Conservation (phyloP, 257 asterid species). For the Nicotiana attenuata region DNA sequence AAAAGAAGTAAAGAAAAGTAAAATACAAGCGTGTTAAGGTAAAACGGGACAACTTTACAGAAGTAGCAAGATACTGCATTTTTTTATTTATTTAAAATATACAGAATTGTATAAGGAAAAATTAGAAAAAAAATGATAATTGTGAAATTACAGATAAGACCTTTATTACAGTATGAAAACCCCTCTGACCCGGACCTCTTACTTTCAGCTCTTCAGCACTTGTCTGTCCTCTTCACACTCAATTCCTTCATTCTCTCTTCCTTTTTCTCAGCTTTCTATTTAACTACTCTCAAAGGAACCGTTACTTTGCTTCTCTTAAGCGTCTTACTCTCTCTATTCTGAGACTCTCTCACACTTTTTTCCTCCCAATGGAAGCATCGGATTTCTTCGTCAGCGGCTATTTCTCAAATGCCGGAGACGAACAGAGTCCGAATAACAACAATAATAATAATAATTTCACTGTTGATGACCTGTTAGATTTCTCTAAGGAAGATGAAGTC, state of each 20-base stretch:
- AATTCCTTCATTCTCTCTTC: conserved; percentile 19
- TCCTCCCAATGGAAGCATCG: conserved; percentile 30
- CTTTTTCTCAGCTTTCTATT: conserved; percentile 14
- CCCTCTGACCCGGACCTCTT: conserved; percentile 35
- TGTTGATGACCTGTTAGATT: conserved; percentile 84
- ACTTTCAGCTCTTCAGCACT: conserved; percentile 41
- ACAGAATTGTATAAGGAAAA: not conserved
- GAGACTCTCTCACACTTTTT: not conserved
- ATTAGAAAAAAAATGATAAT: too few relatives aligned
- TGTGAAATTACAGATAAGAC: conserved; percentile 9
- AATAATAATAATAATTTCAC: conserved; percentile 27
- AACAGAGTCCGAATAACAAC: not conserved
- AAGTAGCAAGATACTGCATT: conserved; percentile 8
- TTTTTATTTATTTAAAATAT: not conserved
- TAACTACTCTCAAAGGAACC: conserved; percentile 15
- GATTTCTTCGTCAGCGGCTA: conserved; percentile 27
- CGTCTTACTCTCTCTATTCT: not conserved
- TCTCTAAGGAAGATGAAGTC: conserved; percentile 81
- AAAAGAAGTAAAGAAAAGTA: not conserved
- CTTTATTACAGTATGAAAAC: conserved; percentile 58
- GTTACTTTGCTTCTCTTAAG: conserved; percentile 25
- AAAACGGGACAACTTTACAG: conserved; percentile 9
- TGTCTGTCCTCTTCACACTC: conserved; percentile 34
- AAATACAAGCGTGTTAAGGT: not conserved
- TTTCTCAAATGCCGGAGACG: conserved; percentile 21